phyloP scores from a whole-genome alignment of 2,329 filamentous ascomycete genomes.

The Verticillium tricorpus region DNA sequence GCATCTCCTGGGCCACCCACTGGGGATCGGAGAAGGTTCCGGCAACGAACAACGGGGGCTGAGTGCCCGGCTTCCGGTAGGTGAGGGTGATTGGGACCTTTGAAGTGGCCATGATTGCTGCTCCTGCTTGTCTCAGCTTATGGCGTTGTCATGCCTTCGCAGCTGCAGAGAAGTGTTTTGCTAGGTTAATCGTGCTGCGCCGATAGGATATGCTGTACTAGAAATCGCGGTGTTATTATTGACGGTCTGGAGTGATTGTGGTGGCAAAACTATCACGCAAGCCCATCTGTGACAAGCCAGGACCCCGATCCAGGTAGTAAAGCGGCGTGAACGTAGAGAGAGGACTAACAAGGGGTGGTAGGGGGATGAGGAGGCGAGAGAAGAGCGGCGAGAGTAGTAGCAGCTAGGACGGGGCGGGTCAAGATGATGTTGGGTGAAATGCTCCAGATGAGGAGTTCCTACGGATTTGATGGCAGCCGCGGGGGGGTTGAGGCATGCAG shows the following conservation, averaged over 20 bases:
- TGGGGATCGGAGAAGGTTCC: conserved; percentile 62
- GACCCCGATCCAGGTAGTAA: background rate
- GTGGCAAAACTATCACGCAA: background rate
- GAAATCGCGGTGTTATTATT: background rate
- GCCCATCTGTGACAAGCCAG: background rate
- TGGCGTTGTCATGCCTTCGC: background rate
- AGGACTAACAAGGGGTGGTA: background rate
- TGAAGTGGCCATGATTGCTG: conserved; percentile 25
- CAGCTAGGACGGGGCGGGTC: background rate
- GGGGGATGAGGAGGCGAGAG: background rate
- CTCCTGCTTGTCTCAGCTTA: background rate
- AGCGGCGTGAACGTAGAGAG: background rate
- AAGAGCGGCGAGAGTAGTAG: background rate
- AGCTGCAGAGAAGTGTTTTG: background rate
- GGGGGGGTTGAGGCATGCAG: background rate
- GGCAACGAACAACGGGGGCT: conserved; percentile 66
- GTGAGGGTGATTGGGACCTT: conserved; percentile 51
- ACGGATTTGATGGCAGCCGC: background rate
- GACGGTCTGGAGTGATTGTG: background rate
- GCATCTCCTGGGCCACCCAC: conserved; percentile 67
- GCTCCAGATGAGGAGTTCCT: background rate
- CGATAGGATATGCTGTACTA: background rate
- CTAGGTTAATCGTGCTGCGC: background rate
- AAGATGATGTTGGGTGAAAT: background rate
- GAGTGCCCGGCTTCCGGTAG: conserved; percentile 54